A percentile compares a stretch with the other conserved stretches of the same genome.
These are phyloP conservation scores for Boletus albobrunnescens DNA, from an alignment of 1,284 basidiomycete species.

Conservation along the genomic window DNA sequence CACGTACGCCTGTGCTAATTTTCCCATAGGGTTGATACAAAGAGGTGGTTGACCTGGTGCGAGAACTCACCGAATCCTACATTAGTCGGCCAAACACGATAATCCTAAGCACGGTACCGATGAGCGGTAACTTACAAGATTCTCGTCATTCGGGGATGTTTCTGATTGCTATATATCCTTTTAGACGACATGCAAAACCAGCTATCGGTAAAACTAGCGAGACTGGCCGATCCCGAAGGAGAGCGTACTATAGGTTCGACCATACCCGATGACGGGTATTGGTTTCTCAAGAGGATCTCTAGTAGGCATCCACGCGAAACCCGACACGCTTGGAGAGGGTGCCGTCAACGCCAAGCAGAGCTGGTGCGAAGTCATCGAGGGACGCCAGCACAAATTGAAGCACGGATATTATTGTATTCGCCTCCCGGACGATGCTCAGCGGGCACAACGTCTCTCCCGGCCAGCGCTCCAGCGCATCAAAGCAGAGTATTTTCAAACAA, in stretches of 20 bases:
- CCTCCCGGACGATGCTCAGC: slow-evolving; percentile 58
- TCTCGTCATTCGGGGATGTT: background rate
- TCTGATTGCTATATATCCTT: background rate
- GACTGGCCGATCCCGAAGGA: slow-evolving; percentile 48
- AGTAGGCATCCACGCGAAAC: slow-evolving; percentile 63
- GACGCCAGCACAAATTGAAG: slow-evolving; percentile 38
- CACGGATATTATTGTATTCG: slow-evolving; percentile 68
- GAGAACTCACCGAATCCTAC: slow-evolving; percentile 43
- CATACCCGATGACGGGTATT: background rate
- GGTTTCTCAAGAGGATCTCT: background rate
- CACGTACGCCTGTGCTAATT: slow-evolving; percentile 1
- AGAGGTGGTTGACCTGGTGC: slow-evolving; percentile 43
- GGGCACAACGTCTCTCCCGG: slow-evolving; percentile 37
- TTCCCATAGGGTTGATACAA: slow-evolving; percentile 48
- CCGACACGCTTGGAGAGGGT: slow-evolving; percentile 49
- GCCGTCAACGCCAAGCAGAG: slow-evolving; percentile 38
- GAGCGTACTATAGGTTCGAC: slow-evolving; percentile 54
- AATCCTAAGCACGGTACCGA: slow-evolving; percentile 59
- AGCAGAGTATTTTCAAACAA: slow-evolving; percentile 44
- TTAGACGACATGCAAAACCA: slow-evolving; percentile 68
- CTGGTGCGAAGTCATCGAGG: slow-evolving; percentile 57
- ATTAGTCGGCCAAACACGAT: slow-evolving; percentile 46
- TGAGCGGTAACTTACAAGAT: slow-evolving; percentile 44
- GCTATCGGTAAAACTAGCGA: slow-evolving; percentile 50
- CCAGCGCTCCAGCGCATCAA: slow-evolving; percentile 41